Conservation (phyloP, 1,139 yeast genomes). For the Nadsonia starkeyi-henricii region DNA sequence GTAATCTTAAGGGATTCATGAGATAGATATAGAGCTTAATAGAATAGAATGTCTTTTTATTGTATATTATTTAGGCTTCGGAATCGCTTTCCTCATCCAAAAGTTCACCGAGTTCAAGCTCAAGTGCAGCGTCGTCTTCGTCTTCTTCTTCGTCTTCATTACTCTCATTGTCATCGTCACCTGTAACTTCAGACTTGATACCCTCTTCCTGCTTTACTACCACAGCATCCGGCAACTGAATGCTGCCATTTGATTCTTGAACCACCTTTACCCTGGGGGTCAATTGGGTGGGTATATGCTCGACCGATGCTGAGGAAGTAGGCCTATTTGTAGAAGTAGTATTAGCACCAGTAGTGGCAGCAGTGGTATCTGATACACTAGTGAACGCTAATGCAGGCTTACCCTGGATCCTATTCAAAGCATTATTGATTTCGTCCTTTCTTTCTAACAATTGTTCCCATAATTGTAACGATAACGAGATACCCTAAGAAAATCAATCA, state of each 20-base stretch:
- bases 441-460: constrained; percentile 1
- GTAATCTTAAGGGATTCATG: too few species aligned
- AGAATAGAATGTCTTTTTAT: too few species aligned
- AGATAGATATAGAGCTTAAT: too few species aligned
- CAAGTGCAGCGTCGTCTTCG: background rate
- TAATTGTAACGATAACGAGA: constrained; percentile 3
- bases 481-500: constrained; percentile 1
- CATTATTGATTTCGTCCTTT: constrained; percentile 1
- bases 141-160: background rate
- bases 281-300: too few species aligned
- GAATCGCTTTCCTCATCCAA: background rate
- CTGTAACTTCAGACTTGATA: background rate
- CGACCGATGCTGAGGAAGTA: too few species aligned
- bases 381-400: background rate
- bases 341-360: too few species aligned
- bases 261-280: background rate
- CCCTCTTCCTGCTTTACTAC: too few species aligned
- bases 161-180: background rate
- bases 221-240: background rate
- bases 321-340: too few species aligned
- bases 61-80: background rate
- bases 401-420: background rate
- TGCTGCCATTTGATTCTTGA: background rate
- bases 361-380: too few species aligned
- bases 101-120: background rate